Percentiles rank a stretch among this genome's conserved stretches.
Conservation (phyloP, 257 asterid genomes). For the Solanum phureja region DNA sequence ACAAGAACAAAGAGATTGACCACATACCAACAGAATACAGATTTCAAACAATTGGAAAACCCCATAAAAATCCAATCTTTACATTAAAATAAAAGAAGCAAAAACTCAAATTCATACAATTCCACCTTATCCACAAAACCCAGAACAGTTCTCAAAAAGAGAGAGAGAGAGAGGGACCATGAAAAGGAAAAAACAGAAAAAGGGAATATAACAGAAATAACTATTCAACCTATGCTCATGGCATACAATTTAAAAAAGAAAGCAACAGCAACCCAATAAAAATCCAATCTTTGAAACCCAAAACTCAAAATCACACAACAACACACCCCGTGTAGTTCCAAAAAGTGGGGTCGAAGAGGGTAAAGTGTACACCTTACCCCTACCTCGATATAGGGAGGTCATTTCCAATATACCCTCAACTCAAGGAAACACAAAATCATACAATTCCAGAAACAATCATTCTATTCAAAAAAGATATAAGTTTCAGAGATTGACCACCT, state of each 20-base stretch:
- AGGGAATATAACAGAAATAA: neutral
- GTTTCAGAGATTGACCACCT: neutral
- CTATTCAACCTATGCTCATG: neutral
- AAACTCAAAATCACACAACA: neutral
- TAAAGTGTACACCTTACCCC: neutral
- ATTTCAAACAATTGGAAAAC: neutral
- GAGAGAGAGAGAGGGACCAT: neutral
- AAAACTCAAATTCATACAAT: neutral
- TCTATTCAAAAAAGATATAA: neutral
- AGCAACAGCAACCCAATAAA: neutral
- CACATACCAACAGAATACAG: neutral
- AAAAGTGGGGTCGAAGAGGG: neutral
- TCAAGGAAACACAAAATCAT: neutral
- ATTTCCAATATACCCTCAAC: neutral
- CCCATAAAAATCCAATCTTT: neutral
- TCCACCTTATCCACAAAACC: neutral
- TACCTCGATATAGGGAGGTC: neutral
- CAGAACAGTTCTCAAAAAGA: neutral
- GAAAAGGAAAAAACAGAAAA: neutral
- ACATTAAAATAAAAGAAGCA: neutral
- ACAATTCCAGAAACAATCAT: neutral
- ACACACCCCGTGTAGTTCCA: neutral
- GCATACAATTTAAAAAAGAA: neutral
- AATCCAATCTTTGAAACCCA: neutral
- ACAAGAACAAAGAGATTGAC: neutral